phyloP scores from a whole-genome alignment of 2,329 filamentous ascomycete genomes.

The Didymella exigua region DNA sequence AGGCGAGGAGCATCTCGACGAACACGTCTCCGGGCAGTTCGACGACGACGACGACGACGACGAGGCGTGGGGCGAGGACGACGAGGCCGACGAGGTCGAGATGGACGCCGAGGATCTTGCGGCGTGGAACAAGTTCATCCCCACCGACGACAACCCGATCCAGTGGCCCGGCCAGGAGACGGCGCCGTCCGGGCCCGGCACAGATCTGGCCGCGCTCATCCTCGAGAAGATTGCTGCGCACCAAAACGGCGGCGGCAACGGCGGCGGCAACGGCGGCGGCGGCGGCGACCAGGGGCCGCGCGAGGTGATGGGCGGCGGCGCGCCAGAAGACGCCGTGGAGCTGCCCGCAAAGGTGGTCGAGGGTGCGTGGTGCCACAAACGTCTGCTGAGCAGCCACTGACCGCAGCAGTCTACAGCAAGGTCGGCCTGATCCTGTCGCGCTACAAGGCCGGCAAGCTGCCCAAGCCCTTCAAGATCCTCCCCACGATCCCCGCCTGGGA shows the following conservation, averaged over 20 bases:
- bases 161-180: slow-evolving; percentile 65
- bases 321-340: slow-evolving; percentile 80
- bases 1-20: slow-evolving; percentile 53
- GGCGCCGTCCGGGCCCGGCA: slow-evolving; percentile 53
- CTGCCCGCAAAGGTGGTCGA: slow-evolving; percentile 91
- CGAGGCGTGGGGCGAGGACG: slow-evolving; percentile 77
- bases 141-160: slow-evolving; percentile 73
- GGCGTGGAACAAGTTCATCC: slow-evolving; percentile 89
- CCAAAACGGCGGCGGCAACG: slow-evolving; percentile 68
- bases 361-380: slow-evolving; percentile 18
- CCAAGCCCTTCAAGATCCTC: slow-evolving; percentile 96
- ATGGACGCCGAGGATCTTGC: slow-evolving; percentile 88
- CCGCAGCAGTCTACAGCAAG: slow-evolving; percentile 76
- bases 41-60: slow-evolving; percentile 59
- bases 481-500: slow-evolving; percentile 93
- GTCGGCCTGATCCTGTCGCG: slow-evolving; percentile 86
- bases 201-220: slow-evolving; percentile 91
- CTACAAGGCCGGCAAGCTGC: slow-evolving; percentile 94
- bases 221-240: slow-evolving; percentile 91
- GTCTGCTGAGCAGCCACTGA: slow-evolving; percentile 12
- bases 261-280: slow-evolving; percentile 63
- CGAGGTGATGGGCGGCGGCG: slow-evolving; percentile 59
- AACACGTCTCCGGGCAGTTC: slow-evolving; percentile 58
- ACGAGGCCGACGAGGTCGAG: slow-evolving; percentile 73
- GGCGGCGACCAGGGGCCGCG: slow-evolving; percentile 49